phyloP scores from a whole-genome alignment of 495 filamentous ascomycete genomes.

The Trypethelium eluteriae region DNA sequence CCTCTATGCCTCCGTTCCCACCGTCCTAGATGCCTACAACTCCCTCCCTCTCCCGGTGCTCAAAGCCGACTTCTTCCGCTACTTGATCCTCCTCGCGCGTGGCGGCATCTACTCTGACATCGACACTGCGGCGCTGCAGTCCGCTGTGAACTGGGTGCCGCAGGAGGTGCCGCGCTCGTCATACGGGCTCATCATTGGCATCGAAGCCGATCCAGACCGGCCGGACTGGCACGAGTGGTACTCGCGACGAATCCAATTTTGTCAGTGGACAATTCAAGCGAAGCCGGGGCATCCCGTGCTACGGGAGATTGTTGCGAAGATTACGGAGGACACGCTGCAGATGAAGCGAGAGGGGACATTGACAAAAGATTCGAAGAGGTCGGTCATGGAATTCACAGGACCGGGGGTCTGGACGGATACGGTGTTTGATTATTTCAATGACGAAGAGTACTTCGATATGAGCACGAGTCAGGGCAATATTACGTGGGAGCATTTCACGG shows the following conservation, averaged over 20 bases:
- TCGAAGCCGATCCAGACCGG: slow-evolving; percentile 92
- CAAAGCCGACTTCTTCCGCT: slow-evolving; percentile 98
- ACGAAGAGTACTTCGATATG: slow-evolving; percentile 83
- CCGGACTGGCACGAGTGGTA: slow-evolving; percentile 94
- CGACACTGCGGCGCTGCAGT: slow-evolving; percentile 77
- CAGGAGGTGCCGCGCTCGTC: slow-evolving; percentile 62
- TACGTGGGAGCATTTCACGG: slow-evolving; percentile 81
- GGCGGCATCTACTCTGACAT: slow-evolving; percentile 97
- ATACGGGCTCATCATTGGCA: slow-evolving; percentile 82
- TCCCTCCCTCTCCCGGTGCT: slow-evolving; percentile 78
- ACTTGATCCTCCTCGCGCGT: slow-evolving; percentile 84
- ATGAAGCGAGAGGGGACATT: slow-evolving; percentile 66
- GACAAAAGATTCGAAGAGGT: slow-evolving; percentile 56
- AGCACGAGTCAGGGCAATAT: slow-evolving; percentile 60
- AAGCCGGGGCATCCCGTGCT: slow-evolving; percentile 93
- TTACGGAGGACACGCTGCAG: slow-evolving; percentile 72
- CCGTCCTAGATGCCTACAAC: slow-evolving; percentile 86
- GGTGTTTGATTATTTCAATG: slow-evolving; percentile 89
- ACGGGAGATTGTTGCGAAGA: slow-evolving; percentile 74
- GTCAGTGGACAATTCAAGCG: slow-evolving; percentile 96
- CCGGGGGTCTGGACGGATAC: slow-evolving; percentile 92
- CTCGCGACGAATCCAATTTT: slow-evolving; percentile 91
- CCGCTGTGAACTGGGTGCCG: slow-evolving; percentile 82
- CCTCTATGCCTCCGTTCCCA: slow-evolving; percentile 79
- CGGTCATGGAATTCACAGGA: slow-evolving; percentile 92